Base-by-base conservation (phyloP, 495 filamentous ascomycete genomes). In the Delitschia confertaspora region DNA sequence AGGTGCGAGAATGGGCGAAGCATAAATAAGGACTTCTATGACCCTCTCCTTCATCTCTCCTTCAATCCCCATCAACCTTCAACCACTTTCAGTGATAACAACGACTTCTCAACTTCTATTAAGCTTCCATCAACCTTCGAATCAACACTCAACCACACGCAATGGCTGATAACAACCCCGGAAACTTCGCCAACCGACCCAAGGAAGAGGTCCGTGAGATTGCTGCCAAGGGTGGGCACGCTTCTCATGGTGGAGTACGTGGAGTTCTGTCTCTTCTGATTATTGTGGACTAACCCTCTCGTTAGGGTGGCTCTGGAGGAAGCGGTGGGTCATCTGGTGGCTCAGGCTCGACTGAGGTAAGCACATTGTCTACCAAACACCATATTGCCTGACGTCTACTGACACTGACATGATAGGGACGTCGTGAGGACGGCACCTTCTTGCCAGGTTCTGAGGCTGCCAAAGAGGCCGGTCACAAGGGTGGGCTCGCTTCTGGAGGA, bases 111-210 rank as follows among this genome's bases (percentile, higher is more conserved):
- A 33, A 14, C 11, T 36, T 19, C 11, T 19, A 14, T 18, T 36
- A 19, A 6, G 5, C n/a, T 5, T 16, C 13, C 6, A 34, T 16
- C 6, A 6, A 6, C 13, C 13, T 34, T 6, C 31, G 18, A 6
- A n/a, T n/a, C 13, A 6, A 42, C 23, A 8, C 32, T 21, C 19
- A 37, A 46, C 13, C 17, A 32, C 26, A 48, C 32, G 39, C 17
- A 24, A 50, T 52, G 49, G 43, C 42, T 23, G 33, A 55, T 38
- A 48, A 52, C 49, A 62, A 62, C 46, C 61, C 61, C 4, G 41
- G 40, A 38, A 64, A 64, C 53, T 62, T 64, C 34, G 59, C 61
- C 53, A 62, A 64, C 51, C 60, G 56, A 18, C 50, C 55, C 20
- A 55, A 50, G 34, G 61, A 64, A 16, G 55, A 64, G 39, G 59